Evolutionary conservation across 1,139 yeast genomes (phyloP).

Genomic region (Hemisphaericaspora xylanilytica): DNA sequence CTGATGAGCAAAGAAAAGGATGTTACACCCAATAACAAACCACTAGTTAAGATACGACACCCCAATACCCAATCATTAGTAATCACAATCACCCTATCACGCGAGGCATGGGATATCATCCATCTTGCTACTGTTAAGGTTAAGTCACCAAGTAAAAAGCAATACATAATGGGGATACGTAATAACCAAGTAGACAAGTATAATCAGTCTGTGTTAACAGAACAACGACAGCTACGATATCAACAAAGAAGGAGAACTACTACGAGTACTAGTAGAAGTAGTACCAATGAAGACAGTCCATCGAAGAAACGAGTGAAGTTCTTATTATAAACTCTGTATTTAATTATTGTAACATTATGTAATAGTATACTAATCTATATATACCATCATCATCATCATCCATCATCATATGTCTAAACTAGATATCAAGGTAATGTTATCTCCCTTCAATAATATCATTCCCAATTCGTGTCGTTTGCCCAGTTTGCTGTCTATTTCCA

Average conservation of each 20-base stretch:
- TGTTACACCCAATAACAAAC: not conserved
- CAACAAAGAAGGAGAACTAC: too few relatives aligned
- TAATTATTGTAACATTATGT: not conserved
- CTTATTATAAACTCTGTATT: conserved; percentile 2
- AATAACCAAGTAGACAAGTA: conserved; percentile 28
- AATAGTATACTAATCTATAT: not conserved
- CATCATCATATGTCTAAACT: conserved; percentile 39
- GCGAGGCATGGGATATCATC: conserved; percentile 10
- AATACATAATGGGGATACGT: conserved; percentile 22
- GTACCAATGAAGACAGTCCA: too few relatives aligned
- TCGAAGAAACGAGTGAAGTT: conserved; percentile 12
- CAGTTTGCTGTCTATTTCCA: conserved; percentile 53
- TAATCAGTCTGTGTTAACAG: conserved; percentile 22
- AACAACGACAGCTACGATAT: conserved; percentile 26
- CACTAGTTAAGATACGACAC: conserved; percentile 2
- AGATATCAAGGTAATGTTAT: conserved; percentile 82
- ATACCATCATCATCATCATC: too few relatives aligned
- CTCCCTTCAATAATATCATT: conserved; percentile 82
- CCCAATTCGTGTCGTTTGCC: conserved; percentile 44
- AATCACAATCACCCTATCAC: conserved; percentile 7
- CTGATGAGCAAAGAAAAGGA: not conserved
- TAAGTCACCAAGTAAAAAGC: conserved; percentile 19
- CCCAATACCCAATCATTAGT: not conserved
- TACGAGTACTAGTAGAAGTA: too few relatives aligned
- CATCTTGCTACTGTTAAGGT: conserved; percentile 9